These are phyloP conservation scores for Saccharomyces hybrid DNA, from an alignment of 1,139 yeast genomes.

Conservation along the genomic window DNA sequence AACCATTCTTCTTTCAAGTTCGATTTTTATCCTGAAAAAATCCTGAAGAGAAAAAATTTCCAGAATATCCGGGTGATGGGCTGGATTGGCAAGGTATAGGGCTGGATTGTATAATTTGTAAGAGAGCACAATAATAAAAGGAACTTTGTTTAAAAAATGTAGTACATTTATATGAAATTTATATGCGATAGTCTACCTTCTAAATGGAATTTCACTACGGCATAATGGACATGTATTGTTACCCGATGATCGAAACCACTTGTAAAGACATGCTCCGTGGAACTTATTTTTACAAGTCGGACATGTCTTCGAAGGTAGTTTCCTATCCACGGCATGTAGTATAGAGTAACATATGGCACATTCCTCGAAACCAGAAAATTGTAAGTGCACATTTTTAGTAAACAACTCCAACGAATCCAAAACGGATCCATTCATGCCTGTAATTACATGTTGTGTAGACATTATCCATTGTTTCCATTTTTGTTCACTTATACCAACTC, in stretches of 20 bases:
- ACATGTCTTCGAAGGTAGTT: constrained; percentile 83
- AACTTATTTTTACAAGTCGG: constrained; percentile 86
- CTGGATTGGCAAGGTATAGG: neutral
- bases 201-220: constrained; percentile 63
- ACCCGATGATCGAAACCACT: constrained; percentile 95
- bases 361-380: constrained; percentile 88
- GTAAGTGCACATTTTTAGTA: constrained; percentile 69
- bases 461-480: constrained; percentile 95
- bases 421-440: constrained; percentile 69
- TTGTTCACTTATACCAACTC: constrained; percentile 84
- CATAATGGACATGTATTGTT: constrained; percentile 91
- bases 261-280: constrained; percentile 94
- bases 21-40: neutral
- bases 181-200: constrained; percentile 16
- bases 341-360: constrained; percentile 95
- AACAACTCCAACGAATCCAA: constrained; percentile 76
- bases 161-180: neutral
- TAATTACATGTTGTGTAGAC: constrained; percentile 74
- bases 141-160: neutral
- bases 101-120: neutral
- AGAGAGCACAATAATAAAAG: no score
- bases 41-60: neutral
- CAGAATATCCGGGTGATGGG: neutral
- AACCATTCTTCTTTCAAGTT: neutral
- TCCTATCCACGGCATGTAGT: constrained; percentile 75